Conservation (phyloP, 2,329 filamentous ascomycete species). For the Aspergillus carbonarius region DNA sequence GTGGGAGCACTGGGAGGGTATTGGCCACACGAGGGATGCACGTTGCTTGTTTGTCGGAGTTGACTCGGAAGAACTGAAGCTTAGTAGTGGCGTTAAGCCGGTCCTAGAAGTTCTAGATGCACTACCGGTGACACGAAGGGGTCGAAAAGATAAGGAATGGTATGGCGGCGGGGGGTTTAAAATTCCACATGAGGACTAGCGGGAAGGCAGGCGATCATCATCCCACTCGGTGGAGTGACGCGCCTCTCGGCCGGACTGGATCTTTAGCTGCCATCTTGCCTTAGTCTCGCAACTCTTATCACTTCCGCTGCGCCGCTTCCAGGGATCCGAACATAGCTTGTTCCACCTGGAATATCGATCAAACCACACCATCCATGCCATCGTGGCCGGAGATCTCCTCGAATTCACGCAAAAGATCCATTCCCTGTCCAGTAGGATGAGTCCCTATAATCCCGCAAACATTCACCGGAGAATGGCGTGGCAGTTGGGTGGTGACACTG, state of each 20-base stretch:
- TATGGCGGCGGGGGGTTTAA: not conserved
- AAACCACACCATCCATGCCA: not conserved
- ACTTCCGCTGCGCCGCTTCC: not conserved
- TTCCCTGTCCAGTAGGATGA: not conserved
- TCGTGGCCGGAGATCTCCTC: not conserved
- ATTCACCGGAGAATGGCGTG: not conserved
- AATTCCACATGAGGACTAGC: slow-evolving; percentile 4
- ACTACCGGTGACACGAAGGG: not conserved
- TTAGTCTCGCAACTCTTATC: not conserved
- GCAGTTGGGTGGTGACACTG: slow-evolving; percentile 1
- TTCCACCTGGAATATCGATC: not conserved
- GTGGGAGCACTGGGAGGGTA: not conserved
- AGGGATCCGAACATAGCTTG: not conserved
- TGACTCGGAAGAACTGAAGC: not conserved
- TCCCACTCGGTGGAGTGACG: not conserved
- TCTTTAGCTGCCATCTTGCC: not conserved
- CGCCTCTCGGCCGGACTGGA: not conserved
- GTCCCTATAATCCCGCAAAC: not conserved
- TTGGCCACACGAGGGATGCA: not conserved
- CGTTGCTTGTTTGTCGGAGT: not conserved
- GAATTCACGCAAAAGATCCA: not conserved
- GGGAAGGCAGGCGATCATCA: not conserved
- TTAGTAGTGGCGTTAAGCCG: not conserved
- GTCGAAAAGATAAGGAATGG: not conserved
- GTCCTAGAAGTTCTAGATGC: slow-evolving; percentile 2